Evolutionary conservation across 805 yeast genomes (phyloP), one percentile per base, ranked within the genome.

Genomic region (Hanseniaspora pseudoguilliermondii): DNA sequence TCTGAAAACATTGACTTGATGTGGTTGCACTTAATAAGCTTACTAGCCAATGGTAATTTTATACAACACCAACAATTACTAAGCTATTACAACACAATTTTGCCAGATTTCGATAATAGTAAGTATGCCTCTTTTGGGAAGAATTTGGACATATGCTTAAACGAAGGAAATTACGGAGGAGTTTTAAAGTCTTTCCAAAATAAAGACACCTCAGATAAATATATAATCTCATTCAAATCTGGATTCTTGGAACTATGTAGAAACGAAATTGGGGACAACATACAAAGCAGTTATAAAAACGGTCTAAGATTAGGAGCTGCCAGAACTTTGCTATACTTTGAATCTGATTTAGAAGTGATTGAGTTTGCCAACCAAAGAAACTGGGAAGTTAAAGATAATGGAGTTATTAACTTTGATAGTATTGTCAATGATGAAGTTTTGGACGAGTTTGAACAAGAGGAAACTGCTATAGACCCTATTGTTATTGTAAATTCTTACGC

Each of bases 91-190:
- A 97, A 93, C 71, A 83, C 89, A 29, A 96, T 88, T 67, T 61
- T 71, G 29, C 59, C 63, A n/a, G 73, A 63, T 63, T 66, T 67
- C 59, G 91, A 87, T 61, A 73, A 75, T 38, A 95, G 86, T 66
- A 73, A 76, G 61, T 86, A 76, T 66, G 73, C 91, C 61, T 78
- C 80, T 49, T 89, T 89, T 67, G 97, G 97, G 25, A 82, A 91
- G 54, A 82, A 82, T 62, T 81, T 93, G 63, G 97, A 93, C 68
- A 82, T 86, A 61, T 87, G 95, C 84, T 78, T 93, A 61, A 88
- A 91, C 84, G 97, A 93, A 71, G 98, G 98, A 44, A 85, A 91
- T 60, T 93, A 90, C 70, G 93, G 88, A 69, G 86, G 86, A 69
- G 91, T 90, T 47, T 86, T 93, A 84, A 83, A 80, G 62, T 76